Evolutionary conservation across 2,329 filamentous ascomycete genomes (phyloP), one percentile per base, ranked within the genome.

Genomic region (Fusarium sulawesiense): DNA sequence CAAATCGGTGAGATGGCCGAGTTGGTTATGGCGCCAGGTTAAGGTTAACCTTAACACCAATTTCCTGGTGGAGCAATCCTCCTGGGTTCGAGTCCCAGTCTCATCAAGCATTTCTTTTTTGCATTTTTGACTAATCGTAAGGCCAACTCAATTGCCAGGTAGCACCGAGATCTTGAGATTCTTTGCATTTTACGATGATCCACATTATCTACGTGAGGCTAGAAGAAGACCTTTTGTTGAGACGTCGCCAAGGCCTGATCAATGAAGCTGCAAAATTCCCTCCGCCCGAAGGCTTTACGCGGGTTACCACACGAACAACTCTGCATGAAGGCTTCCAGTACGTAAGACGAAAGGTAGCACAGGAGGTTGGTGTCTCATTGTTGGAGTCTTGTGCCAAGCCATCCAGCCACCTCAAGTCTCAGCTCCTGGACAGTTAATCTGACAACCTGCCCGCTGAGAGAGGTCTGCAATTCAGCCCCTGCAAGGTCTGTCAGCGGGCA

Each of bases 21-120:
- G 63, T 66, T 66, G 63, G 63, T 66, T 66, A 66, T 66, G 63
- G 63, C 63, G 63, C 62, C 63, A 66, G 63, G 63, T 66, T 66
- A 66, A 66, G 63, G 63, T 66, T 23, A 66, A 64, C 63, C 63
- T 66, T 66, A 66, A 66, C 63, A 66, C 48, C 48, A 66, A 66
- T 66, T 60, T 66, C 63, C 63, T 66, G 63, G 62, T 66, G 63
- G 63, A 66, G 63, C 63, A 66, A 66, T 66, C 63, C 63, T 66
- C 63, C 63, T 66, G 63, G 63, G 63, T 66, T 66, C 63, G 63
- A 66, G 63, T 66, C 63, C 61, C 63, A 66, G 63, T 66, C 63
- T 66, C 63, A 66, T 66, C 63, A 66, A 44, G 13, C 16, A 0
- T 49, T 3, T 27, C 18, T 4, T 66, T 66, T 66, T 66, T 49